Evolutionary conservation across 192 early-diverging fungal species (phyloP), one percentile per base, ranked within the genome.

Genomic region (Lunasporangiospora selenospora): DNA sequence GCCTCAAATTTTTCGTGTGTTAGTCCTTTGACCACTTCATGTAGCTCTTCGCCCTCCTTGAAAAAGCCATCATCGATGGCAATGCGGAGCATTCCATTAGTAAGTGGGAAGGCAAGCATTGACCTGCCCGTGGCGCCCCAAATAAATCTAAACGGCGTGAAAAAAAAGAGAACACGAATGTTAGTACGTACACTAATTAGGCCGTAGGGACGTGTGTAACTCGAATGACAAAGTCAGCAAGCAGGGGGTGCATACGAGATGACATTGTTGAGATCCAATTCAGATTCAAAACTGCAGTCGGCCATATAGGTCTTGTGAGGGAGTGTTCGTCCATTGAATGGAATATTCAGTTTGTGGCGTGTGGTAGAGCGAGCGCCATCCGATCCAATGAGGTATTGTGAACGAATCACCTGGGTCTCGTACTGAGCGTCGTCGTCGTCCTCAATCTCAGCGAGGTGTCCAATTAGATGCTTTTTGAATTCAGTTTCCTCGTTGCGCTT

Each of bases 331-430:
- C 76, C 76, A 26, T 58, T 45, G 37, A 62, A 63, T 0, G 21
- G 47, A 30, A 77, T 71, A 18, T 67, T 57, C 12, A 77, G 55
- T 18, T 54, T 60, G 27, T 70, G 56, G 27, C 76, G 67, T 15
- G 71, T 61, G 10, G 45, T 45, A 7, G 66, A 70, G 12, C 58
- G 43, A 13, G 44, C 66, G 12, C 76, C 76, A 36, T 77, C 76
- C 1, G 62, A 36, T 2, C 50, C 76, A 13, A 77, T 31, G 48
- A 77, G 33, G 24, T 65, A 77, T 29, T 77, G 53, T 1, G 76
- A 70, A 2, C 53, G 34, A 15, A 70, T 45, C 10, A 49, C 48
- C 26, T 64, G 51, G 4, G 29, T 46, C 34, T 62, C 53, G 36
- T 76, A 76, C 12, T 53, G 46, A 16, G 54, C 71, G 36, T 39